These are phyloP conservation scores for Neocucurbitaria cava DNA, from an alignment of 2,329 filamentous ascomycete genomes.

Conservation along the genomic window DNA sequence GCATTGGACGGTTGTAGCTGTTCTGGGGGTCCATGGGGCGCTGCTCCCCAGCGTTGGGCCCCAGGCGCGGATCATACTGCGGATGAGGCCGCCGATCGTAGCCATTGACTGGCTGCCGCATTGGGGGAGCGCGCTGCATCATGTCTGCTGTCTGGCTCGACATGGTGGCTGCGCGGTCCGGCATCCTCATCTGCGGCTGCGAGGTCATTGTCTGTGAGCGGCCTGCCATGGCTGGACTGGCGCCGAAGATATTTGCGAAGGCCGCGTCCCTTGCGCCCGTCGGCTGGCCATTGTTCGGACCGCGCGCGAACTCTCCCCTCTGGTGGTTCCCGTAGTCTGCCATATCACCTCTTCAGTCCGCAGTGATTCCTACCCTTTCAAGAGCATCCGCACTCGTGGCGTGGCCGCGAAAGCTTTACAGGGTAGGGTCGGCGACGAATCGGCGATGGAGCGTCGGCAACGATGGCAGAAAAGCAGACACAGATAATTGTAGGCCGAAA, in stretches of 20 bases:
- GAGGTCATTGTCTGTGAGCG: slow-evolving; percentile 96
- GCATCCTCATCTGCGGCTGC: slow-evolving; percentile 67
- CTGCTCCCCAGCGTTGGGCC: slow-evolving; percentile 34
- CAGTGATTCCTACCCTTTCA: slow-evolving; percentile 13
- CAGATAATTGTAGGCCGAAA: not conserved
- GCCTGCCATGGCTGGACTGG: slow-evolving; percentile 74
- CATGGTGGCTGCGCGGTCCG: slow-evolving; percentile 78
- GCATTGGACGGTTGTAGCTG: slow-evolving; percentile 39
- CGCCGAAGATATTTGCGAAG: slow-evolving; percentile 95
- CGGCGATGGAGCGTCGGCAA: not conserved
- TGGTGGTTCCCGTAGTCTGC: slow-evolving; percentile 70
- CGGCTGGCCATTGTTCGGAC: slow-evolving; percentile 60
- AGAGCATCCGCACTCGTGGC: slow-evolving; percentile 35
- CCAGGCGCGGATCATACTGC: slow-evolving; percentile 36
- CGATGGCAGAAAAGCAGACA: not conserved
- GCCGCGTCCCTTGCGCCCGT: slow-evolving; percentile 84
- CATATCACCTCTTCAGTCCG: slow-evolving; percentile 53
- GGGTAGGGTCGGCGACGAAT: slow-evolving; percentile 8
- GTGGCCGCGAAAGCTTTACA: slow-evolving; percentile 22
- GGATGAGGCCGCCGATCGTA: slow-evolving; percentile 46
- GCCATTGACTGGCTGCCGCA: slow-evolving; percentile 58
- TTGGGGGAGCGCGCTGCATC: slow-evolving; percentile 71
- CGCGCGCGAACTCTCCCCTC: slow-evolving; percentile 64
- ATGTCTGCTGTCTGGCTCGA: slow-evolving; percentile 54
- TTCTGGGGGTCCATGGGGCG: slow-evolving; percentile 36